phyloP scores from a whole-genome alignment of 1,284 basidiomycete genomes.

The Coniferiporia weirii region DNA sequence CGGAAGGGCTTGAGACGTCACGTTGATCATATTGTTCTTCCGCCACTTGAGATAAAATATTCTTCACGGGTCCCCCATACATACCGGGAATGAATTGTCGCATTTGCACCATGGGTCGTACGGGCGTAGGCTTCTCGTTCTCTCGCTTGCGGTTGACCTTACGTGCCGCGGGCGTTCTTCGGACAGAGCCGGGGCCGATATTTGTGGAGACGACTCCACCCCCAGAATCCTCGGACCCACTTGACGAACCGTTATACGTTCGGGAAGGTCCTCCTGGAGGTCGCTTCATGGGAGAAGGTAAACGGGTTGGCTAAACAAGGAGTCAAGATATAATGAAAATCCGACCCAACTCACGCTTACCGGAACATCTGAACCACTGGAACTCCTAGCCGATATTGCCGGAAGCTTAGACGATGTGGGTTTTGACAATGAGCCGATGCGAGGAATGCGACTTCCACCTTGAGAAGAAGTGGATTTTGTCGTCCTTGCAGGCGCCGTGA shows the following conservation, averaged over 20 bases:
- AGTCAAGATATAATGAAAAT: not conserved
- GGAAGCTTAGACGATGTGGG: slow-evolving; percentile 32
- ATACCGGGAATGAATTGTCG: slow-evolving; percentile 36
- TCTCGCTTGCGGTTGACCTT: slow-evolving; percentile 41
- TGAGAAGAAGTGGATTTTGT: not conserved
- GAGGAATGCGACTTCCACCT: slow-evolving; percentile 57
- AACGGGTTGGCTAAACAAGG: not conserved
- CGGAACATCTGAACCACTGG: slow-evolving; percentile 13
- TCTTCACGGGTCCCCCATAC: slow-evolving; percentile 22
- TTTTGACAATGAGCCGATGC: slow-evolving; percentile 39
- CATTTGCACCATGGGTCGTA: slow-evolving; percentile 25
- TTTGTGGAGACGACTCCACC: slow-evolving; percentile 16
- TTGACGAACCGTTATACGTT: slow-evolving; percentile 6
- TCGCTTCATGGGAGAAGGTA: not conserved
- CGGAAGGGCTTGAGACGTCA: slow-evolving; percentile 21
- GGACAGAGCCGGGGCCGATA: not conserved
- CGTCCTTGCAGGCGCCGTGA: not conserved
- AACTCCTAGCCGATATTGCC: slow-evolving; percentile 13
- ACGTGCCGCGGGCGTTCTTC: slow-evolving; percentile 17
- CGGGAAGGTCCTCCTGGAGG: not conserved
- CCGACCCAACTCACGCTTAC: not conserved
- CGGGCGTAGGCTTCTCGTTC: slow-evolving; percentile 23
- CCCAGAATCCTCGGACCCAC: slow-evolving; percentile 16
- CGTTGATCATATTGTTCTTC: slow-evolving; percentile 5
- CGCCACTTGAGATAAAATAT: slow-evolving; percentile 12